Percentiles rank a stretch among this genome's conserved stretches.
phyloP scores from a whole-genome alignment of 352 stramenopile species.

The Phytopythium delawarense region DNA sequence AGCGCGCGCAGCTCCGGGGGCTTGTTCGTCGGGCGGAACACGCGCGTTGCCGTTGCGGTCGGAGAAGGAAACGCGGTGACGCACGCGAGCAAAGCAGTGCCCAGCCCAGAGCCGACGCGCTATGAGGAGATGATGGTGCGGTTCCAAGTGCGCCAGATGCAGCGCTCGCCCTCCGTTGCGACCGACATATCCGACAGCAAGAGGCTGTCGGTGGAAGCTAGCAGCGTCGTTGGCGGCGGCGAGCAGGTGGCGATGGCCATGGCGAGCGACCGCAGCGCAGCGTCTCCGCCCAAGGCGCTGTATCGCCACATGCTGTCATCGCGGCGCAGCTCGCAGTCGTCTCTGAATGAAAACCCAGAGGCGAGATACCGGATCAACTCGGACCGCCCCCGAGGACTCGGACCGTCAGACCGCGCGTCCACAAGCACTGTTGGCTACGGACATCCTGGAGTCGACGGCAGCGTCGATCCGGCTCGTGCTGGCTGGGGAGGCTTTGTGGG shows the following conservation, averaged over 20 bases:
- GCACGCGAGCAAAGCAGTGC: neutral
- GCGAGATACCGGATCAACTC: neutral
- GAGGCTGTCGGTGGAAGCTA: neutral
- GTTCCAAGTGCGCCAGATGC: conserved; percentile 42
- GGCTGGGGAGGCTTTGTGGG: neutral
- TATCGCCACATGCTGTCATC: neutral
- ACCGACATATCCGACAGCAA: conserved; percentile 8
- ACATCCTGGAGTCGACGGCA: neutral
- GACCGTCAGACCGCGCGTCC: neutral
- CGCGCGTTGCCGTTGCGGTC: neutral
- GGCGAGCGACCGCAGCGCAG: neutral
- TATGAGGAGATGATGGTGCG: conserved; percentile 52
- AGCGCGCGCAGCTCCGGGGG: neutral
- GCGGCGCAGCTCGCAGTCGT: neutral
- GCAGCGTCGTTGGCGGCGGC: neutral
- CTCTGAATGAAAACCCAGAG: neutral
- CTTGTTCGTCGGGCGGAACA: neutral
- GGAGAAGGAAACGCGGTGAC: neutral
- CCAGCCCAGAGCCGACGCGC: neutral
- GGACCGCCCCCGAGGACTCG: neutral
- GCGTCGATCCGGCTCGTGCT: neutral
- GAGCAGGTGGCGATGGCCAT: neutral
- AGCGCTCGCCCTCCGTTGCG: conserved; percentile 12
- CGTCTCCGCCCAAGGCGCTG: neutral
- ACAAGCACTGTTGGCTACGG: neutral